Percentiles rank a stretch among this genome's conserved stretches.
Evolutionary conservation across 441 rosid genomes (phyloP).

Genomic region (Croton setiger): DNA sequence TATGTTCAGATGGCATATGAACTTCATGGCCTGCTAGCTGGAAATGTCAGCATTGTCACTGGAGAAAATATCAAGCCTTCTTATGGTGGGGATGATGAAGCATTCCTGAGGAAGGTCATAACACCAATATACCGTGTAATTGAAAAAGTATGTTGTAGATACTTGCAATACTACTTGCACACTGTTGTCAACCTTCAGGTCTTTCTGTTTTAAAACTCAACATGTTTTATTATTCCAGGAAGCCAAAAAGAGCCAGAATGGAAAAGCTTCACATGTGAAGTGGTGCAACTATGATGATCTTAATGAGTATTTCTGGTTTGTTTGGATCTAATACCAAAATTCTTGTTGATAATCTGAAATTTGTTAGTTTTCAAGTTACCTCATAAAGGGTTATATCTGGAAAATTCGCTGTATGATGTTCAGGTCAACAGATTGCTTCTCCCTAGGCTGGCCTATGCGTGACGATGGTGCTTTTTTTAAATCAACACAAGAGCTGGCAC

Average conservation of each 20-base stretch:
- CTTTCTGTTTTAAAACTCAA: constrained; percentile 27
- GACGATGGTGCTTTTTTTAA: constrained; percentile 95
- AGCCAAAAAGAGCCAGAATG: constrained; percentile 72
- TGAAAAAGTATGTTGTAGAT: constrained; percentile 53
- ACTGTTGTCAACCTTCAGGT: constrained; percentile 13
- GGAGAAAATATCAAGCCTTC: constrained; percentile 99
- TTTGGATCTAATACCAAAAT: constrained; percentile 27
- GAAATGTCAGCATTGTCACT: constrained; percentile 94
- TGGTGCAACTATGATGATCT: constrained; percentile 99
- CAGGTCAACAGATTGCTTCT: constrained; percentile 95
- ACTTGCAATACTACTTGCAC: constrained; percentile 1
- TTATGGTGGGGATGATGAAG: constrained; percentile 98
- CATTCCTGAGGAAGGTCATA: constrained; percentile 88
- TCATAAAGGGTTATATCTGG: background rate
- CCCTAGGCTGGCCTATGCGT: constrained; percentile 99
- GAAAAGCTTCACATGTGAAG: constrained; percentile 78
- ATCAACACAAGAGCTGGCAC: constrained; percentile 62
- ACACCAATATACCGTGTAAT: constrained; percentile 89
- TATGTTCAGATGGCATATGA: constrained; percentile 94
- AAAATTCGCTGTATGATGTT: constrained; percentile 16
- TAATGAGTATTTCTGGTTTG: constrained; percentile 96
- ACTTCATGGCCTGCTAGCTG: constrained; percentile 93
- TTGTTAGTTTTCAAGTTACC: background rate
- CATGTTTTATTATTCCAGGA: constrained; percentile 50
- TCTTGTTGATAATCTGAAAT: constrained; percentile 8